Evolutionary conservation across 495 filamentous ascomycete genomes (phyloP), one percentile per base, ranked within the genome.

Genomic region (Astrocystis sublimbata): DNA sequence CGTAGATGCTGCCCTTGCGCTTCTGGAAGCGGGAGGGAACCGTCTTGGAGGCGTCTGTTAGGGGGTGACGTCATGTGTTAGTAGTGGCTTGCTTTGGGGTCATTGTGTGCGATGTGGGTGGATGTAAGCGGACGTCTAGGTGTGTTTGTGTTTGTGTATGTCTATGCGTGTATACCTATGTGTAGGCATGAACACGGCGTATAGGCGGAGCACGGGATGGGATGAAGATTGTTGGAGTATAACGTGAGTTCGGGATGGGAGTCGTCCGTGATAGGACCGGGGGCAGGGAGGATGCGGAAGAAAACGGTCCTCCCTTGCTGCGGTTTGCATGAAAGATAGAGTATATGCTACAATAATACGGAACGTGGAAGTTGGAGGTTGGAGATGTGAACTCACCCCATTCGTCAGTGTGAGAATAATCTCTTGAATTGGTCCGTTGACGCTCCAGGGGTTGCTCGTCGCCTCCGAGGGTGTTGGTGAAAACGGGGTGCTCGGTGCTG

Each of bases 1-100:
- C 81, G 72, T 83, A 85, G 75, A 87, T 83, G 69, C 81, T 84
- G 54, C 85, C 85, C 73, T 87, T 82, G 69, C 81, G 78, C 75
- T 85, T 84, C 67, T 87, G 85, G 77, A 88, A 88, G 36, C 81
- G 81, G 53, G 76, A 81, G 24, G 85, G 85, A 4, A 81, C 82
- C 3, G 85, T 84, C 72, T 87, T 87, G 64, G 81, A 77, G 24
- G 84, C 84, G 68, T 87, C 81, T 84, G 41, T 46, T 35, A 31
- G 19, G 23, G 30, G 15, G 13, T 21, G n/a, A n/a, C n/a, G n/a
- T n/a, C n/a, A n/a, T n/a, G 1, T 58, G 65, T 70, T 64, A 70
- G 67, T 55, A 57, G 13, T 4, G 10, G 13, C 19, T 38, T 46
- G 26, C 47, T 59, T 33, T 9, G n/a, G 15, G 28, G 13, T 21